Base-by-base conservation (phyloP, 768 basidiomycete genomes). In the Boletus rubroflammeus region DNA sequence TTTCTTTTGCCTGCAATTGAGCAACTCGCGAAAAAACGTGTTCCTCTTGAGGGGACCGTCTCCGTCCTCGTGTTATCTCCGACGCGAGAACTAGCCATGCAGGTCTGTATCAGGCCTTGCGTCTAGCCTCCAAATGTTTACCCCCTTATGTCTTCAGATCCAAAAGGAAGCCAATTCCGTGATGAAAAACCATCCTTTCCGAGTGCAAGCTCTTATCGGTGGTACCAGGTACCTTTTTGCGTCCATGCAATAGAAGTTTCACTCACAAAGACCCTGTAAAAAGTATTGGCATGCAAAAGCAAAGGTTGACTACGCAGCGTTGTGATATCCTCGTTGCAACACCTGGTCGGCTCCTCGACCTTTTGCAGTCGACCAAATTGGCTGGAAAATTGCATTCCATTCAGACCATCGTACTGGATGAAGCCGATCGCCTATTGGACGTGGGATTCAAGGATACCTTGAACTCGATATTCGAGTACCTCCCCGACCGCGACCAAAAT, bases 1-100 rank as follows among this genome's bases (percentile, higher is more conserved):
- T 90, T 90, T 64, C 80, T 86, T 17, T 71, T 90, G n/a, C 88
- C 88, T 0, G 82, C 88, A 29, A 75, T 90, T 39, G 86, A 90
- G 63, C 80, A 77, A 43, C 72, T 89, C 21, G 78, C 77, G 67
- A 68, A 75, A 54, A 76, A 78, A 59, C 74, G 78, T 50, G 64
- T 57, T 35, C 34, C 42, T 25, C 57, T 48, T 47, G 15, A 0
- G 6, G 64, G 57, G 0, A n/a, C 53, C 0, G 76, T 84, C 29
- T 87, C 82, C 19, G 80, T 84, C 36, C 77, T 85, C 25, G 80
- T 90, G 2, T 60, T 90, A 28, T 85, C 87, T 4, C 88, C 88
- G 0, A 90, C 88, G 0, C 77, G 87, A 54, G 88, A 90, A 64
- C 69, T 90, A 32, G 88, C 86, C 2, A 79, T 82, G 60, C 87